Base-by-base conservation (phyloP, 139 green algal species). In the Chloropicon primus region DNA sequence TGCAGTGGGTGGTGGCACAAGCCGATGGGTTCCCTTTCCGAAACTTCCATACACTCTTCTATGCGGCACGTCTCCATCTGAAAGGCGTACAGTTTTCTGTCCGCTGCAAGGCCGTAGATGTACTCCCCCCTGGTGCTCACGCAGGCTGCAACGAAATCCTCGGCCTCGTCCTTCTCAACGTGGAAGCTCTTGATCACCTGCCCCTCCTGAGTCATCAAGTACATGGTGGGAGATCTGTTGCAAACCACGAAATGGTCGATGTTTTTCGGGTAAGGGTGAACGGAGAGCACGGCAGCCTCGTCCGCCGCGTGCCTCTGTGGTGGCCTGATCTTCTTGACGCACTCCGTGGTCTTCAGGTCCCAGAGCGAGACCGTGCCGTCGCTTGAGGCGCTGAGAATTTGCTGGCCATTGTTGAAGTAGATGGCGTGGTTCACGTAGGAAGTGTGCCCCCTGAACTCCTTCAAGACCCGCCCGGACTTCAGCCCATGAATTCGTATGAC, bases 401-500 rank as follows among this genome's bases (percentile, higher is more conserved):
- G 86, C 17, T 75, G 81, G 71, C 91, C 93, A 76, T 98, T 92
- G 0, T 81, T 76, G 23, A 80, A 88, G 83, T 90, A 98, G 17
- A 89, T 81, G 0, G 89, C 94, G 75, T 88, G 78, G 78, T 97
- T 96, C 5, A 98, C 94, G 81, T 94, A 99, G 22, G 86, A 93
- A 17, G 85, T 94, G 85, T 98, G 94, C 1, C 95, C 95, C 0
- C 95, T 79, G 80, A 98, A 94, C 85, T 99, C 95, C 84, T 97
- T 98, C 23, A 99, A 87, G 86, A 96, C 92, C 77, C 93, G 94
- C 27, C 95, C 95, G 22, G 88, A 94, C 87, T 98, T 98, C 27
- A 99, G 87, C 26, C 95, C 95, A 80, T 98, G 95, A 75, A 98
- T 87, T 22, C 91, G 76, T 26, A 76, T 81, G 79, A 87, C 86